Evolutionary conservation across 495 filamentous ascomycete genomes (phyloP), one percentile per base, ranked within the genome.

Genomic region (Tuber borchii): DNA sequence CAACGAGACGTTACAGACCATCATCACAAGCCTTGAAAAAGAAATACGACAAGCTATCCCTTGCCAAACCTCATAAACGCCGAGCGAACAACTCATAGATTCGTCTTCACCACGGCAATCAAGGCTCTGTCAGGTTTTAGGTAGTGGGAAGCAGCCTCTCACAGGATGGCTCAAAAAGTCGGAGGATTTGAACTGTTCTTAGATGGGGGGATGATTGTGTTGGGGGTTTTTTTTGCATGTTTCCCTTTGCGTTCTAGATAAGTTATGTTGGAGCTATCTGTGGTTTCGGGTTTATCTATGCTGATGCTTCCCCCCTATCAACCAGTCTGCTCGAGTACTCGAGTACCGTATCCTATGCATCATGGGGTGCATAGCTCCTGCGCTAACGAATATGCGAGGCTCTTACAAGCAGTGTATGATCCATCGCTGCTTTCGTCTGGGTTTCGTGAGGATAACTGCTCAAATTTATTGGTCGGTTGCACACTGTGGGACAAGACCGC

Each of bases 371-470:
- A n/a, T 56, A 16, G n/a, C 56, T 31, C 56, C 56, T 31, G 56
- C 12, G 56, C 56, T n/a, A 31, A 31, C 56, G 31, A 31, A 31
- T 26, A 65, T 31, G 56, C 56, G 14, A 65, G 56, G 56, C n/a
- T 65, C 56, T 31, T 65, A 65, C 56, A 65, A 65, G 56, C 16
- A 31, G 26, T 65, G 56, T 65, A 65, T 65, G 56, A 65, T 31
- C n/a, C 56, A 56, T 65, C n/a, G 9, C 56, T n/a, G 31, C 56
- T 31, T 65, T 31, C 10, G 56, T 31, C 14, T 65, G n/a, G 56
- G n/a, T 31, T 31, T 65, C 10, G 56, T 31, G n/a, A 5, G 56
- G 56, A 65, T 31, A 65, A 16, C 56, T 65, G 56, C 56, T 16
- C 31, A 65, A 31, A 31, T 31, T 65, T 65, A 31, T 12, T n/a